Conservation (phyloP, 2,329 filamentous ascomycete species). For the Ascochyta lentis region DNA sequence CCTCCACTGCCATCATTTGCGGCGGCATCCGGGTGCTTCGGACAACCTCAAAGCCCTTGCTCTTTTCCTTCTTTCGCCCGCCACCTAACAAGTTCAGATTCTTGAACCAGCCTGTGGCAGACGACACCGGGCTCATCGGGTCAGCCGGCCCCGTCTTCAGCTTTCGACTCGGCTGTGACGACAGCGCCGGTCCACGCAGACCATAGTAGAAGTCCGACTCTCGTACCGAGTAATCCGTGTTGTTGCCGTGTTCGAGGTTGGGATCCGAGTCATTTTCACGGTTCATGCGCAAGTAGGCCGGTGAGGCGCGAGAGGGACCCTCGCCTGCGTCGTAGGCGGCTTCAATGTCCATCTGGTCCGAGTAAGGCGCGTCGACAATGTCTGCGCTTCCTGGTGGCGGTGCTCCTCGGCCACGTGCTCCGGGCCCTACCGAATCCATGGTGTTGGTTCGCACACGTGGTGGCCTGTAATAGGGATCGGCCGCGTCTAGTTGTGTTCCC, state of each 20-base stretch:
- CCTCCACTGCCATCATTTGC: constrained; percentile 70
- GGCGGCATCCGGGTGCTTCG: constrained; percentile 82
- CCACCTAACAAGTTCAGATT: constrained; percentile 69
- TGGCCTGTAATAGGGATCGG: constrained; percentile 88
- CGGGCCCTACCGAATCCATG: constrained; percentile 60
- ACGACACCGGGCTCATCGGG: constrained; percentile 88
- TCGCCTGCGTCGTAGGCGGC: constrained; percentile 40
- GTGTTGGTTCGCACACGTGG: constrained; percentile 72
- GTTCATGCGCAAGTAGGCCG: constrained; percentile 60
- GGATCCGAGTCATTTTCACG: constrained; percentile 58
- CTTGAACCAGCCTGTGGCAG: constrained; percentile 88
- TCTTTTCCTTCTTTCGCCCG: constrained; percentile 90
- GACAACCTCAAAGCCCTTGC: constrained; percentile 96
- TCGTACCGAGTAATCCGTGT: constrained; percentile 87
- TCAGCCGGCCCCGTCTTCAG: constrained; percentile 94
- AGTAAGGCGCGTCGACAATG: constrained; percentile 54
- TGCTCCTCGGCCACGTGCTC: constrained; percentile 53
- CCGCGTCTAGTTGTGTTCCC: constrained; percentile 41
- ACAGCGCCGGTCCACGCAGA: constrained; percentile 84
- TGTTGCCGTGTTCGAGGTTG: constrained; percentile 61
- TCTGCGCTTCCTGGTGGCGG: constrained; percentile 53
- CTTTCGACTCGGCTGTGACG: constrained; percentile 80
- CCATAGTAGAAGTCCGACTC: constrained; percentile 98
- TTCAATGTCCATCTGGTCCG: constrained; percentile 50
- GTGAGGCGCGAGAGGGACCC: constrained; percentile 43